Evolutionary conservation across 2,329 filamentous ascomycete genomes (phyloP).

Genomic region (Colletotrichum sp.): DNA sequence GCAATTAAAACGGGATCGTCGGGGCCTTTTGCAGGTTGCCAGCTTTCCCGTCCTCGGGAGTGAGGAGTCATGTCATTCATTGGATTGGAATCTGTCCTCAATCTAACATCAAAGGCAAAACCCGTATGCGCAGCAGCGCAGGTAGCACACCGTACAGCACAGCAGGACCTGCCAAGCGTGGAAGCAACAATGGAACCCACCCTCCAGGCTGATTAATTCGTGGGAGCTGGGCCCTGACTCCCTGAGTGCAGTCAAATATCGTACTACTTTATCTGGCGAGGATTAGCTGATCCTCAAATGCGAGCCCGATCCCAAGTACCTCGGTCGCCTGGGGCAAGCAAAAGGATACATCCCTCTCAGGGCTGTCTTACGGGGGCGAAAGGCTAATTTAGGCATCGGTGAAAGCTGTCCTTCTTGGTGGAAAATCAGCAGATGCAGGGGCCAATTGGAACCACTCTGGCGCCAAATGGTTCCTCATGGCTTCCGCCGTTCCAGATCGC

Average conservation of each 20-base stretch:
- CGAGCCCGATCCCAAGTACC: constrained; percentile 1
- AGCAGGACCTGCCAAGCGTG: background rate
- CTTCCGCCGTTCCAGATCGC: constrained; percentile 12
- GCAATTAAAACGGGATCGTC: background rate
- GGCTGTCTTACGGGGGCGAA: background rate
- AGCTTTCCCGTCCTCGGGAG: background rate
- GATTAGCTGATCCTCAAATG: constrained; percentile 14
- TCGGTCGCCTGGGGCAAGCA: background rate
- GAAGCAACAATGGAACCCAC: background rate
- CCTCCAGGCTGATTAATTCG: constrained; percentile 12
- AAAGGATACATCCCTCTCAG: background rate
- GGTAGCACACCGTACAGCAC: background rate
- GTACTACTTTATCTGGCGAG: constrained; percentile 19
- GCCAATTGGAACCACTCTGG: constrained; percentile 13
- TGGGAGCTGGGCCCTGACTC: background rate
- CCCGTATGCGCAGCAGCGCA: background rate
- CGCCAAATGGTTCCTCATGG: background rate
- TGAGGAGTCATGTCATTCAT: background rate
- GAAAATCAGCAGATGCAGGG: constrained; percentile 24
- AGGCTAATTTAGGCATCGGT: background rate
- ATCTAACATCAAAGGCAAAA: background rate
- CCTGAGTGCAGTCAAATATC: background rate
- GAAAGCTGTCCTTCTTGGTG: constrained; percentile 23
- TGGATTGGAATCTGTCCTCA: constrained; percentile 16
- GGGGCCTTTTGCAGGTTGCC: background rate